Conservation (phyloP, 2,329 filamentous ascomycete species). For the Exophiala sp. region DNA sequence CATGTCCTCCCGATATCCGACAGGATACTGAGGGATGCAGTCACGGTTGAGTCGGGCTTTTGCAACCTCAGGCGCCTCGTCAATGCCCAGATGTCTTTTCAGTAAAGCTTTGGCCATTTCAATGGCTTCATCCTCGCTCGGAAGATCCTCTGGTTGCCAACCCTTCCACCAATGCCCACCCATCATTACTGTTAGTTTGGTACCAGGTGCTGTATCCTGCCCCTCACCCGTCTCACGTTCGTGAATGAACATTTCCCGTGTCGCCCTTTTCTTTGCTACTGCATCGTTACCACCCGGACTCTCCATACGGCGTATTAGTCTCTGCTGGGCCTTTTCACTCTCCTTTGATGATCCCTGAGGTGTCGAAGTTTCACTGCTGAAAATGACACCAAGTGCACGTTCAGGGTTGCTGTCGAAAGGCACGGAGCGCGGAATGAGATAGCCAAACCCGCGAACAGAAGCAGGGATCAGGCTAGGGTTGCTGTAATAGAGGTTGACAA, state of each 20-base stretch:
- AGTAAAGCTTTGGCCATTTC: conserved; percentile 68
- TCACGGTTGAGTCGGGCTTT: conserved; percentile 61
- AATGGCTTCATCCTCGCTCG: conserved; percentile 63
- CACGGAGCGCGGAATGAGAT: conserved; percentile 77
- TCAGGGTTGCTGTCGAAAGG: conserved; percentile 73
- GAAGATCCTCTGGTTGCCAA: conserved; percentile 52
- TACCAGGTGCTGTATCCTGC: conserved; percentile 60
- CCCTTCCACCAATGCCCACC: conserved; percentile 89
- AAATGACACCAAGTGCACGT: conserved; percentile 83
- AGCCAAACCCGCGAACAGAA: conserved; percentile 71
- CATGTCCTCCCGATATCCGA: conserved; percentile 70
- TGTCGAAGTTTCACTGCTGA: conserved; percentile 68
- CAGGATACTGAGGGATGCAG: conserved; percentile 86
- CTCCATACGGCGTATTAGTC: no score
- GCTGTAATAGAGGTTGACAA: conserved; percentile 83
- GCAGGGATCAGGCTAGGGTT: conserved; percentile 59
- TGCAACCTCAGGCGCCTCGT: conserved; percentile 57
- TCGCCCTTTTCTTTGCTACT: no score
- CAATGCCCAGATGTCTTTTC: conserved; percentile 70
- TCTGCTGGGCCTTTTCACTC: no score
- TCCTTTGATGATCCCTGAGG: conserved; percentile 2
- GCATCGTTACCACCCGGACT: no score
- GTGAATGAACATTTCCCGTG: background rate
- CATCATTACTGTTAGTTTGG: conserved; percentile 90
- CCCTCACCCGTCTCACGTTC: conserved; percentile 31